Conservation (phyloP, 2,329 filamentous ascomycete genomes). For the Lachnellula cervina region DNA sequence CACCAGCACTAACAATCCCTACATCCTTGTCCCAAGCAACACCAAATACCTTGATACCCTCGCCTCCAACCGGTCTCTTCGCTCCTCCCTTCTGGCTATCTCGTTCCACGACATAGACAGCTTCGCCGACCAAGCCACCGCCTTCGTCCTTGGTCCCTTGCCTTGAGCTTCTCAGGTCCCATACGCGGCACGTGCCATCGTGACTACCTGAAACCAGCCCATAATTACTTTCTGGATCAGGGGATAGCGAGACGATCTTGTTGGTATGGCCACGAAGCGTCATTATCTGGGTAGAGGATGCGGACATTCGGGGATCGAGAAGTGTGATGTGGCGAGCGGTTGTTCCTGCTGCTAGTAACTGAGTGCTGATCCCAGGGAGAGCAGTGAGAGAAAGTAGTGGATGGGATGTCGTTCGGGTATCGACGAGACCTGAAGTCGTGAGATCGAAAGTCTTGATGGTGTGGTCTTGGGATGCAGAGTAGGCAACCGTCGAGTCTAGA, state of each 20-base stretch:
- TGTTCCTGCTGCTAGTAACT: conserved; percentile 66
- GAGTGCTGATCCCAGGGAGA: conserved; percentile 53
- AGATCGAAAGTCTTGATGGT: conserved; percentile 88
- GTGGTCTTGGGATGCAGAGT: conserved; percentile 89
- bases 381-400: conserved; percentile 75
- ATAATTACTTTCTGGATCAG: conserved; percentile 60
- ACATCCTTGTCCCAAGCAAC: conserved; percentile 81
- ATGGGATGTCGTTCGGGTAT: conserved; percentile 77
- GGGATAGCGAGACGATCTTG: conserved; percentile 49
- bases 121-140: conserved; percentile 59
- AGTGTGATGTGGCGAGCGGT: conserved; percentile 83
- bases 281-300: conserved; percentile 74
- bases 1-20: conserved; percentile 85
- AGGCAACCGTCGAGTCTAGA: conserved; percentile 79
- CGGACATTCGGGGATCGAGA: conserved; percentile 81
- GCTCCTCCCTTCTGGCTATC: conserved; percentile 61
- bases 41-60: conserved; percentile 84
- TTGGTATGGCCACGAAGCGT: conserved; percentile 89
- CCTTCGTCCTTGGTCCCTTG: conserved; percentile 55
- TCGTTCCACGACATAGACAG: conserved; percentile 70
- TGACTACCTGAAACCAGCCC: conserved; percentile 85
- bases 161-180: conserved; percentile 77
- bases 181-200: conserved; percentile 88
- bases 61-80: conserved; percentile 64
- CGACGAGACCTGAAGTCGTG: conserved; percentile 71